These are phyloP conservation scores for Kwoniella bestiolae DNA, from an alignment of 768 basidiomycete genomes.

Conservation along the genomic window DNA sequence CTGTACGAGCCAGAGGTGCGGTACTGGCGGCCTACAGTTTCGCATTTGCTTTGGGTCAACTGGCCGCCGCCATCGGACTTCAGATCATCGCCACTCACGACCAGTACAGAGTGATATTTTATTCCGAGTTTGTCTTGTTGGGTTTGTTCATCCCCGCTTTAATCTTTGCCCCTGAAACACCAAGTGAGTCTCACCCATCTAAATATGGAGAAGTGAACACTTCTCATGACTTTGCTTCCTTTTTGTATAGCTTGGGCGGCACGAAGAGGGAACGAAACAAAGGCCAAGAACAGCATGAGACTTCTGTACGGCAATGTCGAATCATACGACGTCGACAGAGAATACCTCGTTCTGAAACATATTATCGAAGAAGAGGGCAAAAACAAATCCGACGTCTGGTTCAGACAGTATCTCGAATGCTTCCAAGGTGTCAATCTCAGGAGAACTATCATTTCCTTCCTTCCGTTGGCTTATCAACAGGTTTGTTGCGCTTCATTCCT, in stretches of 20 bases:
- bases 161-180: constrained; percentile 7
- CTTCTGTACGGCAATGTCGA: constrained; percentile 13
- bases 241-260: not conserved
- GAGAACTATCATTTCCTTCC: constrained; percentile 8
- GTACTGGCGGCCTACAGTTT: constrained; percentile 15
- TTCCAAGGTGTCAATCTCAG: constrained; percentile 10
- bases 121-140: constrained; percentile 1
- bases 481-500: not conserved
- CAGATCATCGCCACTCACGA: constrained; percentile 15
- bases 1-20: constrained; percentile 10
- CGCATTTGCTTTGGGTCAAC: constrained; percentile 8
- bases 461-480: constrained; percentile 12
- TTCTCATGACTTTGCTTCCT: not conserved
- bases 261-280: constrained; percentile 10
- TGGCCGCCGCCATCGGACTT: constrained; percentile 9
- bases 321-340: constrained; percentile 7
- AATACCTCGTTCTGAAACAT: not conserved
- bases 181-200: not conserved
- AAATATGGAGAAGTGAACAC: no score
- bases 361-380: constrained; percentile 1
- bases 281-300: constrained; percentile 6
- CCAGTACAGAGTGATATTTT: not conserved
- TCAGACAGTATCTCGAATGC: not conserved
- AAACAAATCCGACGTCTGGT: not conserved
- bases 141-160: not conserved